Percentiles rank a stretch among this genome's conserved stretches.
Evolutionary conservation across 2,329 filamentous ascomycete genomes (phyloP).

Genomic region (Gnomoniopsis sp.): DNA sequence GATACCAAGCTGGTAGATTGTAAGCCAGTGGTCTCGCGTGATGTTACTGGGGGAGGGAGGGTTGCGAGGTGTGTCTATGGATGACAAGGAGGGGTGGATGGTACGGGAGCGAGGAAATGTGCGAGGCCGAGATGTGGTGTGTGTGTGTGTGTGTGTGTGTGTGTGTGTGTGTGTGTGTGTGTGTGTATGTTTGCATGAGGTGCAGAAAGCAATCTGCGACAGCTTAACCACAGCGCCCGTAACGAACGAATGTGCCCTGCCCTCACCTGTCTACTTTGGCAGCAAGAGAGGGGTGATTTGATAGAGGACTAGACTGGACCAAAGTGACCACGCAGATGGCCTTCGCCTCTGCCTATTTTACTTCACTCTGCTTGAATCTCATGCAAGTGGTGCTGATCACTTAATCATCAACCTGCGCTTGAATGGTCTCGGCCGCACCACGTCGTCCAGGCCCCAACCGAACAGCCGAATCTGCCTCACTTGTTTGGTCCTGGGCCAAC

Average conservation of each 20-base stretch:
- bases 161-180: not conserved
- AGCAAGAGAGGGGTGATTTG: not conserved
- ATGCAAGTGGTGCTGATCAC: conserved; percentile 5
- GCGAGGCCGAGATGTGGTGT: conserved; percentile 5
- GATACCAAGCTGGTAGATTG: conserved; percentile 70
- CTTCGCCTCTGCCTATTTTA: not conserved
- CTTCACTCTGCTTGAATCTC: not conserved
- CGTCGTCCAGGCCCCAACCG: not conserved
- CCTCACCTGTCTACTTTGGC: not conserved
- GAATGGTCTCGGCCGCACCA: not conserved
- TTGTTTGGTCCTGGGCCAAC: conserved; percentile 11
- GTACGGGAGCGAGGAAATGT: conserved; percentile 2
- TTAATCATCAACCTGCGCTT: conserved; percentile 1
- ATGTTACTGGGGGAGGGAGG: not conserved
- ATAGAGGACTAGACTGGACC: not conserved
- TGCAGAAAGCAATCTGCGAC: not conserved
- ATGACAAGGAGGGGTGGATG: not conserved
- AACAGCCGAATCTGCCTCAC: not conserved
- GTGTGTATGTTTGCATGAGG: not conserved
- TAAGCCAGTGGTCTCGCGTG: not conserved
- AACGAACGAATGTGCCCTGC: not conserved
- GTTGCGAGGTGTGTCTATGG: not conserved
- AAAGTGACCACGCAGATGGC: not conserved
- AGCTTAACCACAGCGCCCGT: not conserved
- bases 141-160: not conserved